Conservation (phyloP, 1,284 basidiomycete genomes). For the Trichosporon coremiiforme region DNA sequence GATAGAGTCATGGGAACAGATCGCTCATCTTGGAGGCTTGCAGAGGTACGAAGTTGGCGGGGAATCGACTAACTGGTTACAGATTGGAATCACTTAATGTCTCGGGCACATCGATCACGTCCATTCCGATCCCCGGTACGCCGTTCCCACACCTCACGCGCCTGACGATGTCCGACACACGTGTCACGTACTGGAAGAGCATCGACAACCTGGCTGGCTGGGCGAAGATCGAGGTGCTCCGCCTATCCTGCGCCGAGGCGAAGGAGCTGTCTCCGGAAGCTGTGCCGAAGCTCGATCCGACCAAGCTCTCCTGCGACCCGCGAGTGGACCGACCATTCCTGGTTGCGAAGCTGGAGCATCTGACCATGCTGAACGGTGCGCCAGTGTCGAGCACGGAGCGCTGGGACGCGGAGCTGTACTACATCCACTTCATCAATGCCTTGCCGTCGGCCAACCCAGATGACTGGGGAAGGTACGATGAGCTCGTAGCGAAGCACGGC, state of each 20-base stretch:
- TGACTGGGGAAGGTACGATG: conserved; percentile 41
- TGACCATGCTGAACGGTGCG: conserved; percentile 65
- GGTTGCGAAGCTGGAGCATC: conserved; percentile 70
- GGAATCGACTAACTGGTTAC: neutral
- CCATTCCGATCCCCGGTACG: conserved; percentile 58
- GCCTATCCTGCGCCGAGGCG: conserved; percentile 24
- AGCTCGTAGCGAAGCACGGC: conserved; percentile 36
- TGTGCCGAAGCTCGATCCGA: conserved; percentile 16
- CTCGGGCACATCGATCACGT: conserved; percentile 64
- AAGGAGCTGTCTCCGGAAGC: conserved; percentile 4
- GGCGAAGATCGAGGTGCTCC: conserved; percentile 29
- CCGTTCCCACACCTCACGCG: conserved; percentile 60
- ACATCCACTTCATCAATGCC: conserved; percentile 65
- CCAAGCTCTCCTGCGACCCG: conserved; percentile 27
- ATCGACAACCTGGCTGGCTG: conserved; percentile 66
- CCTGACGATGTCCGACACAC: conserved; percentile 59
- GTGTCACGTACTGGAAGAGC: conserved; percentile 65
- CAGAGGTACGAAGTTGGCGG: conserved; percentile 59
- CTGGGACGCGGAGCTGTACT: conserved; percentile 82
- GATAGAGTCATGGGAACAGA: conserved; percentile 65
- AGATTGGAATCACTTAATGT: conserved; percentile 67
- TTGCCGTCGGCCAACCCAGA: conserved; percentile 13
- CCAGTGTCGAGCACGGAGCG: conserved; percentile 63
- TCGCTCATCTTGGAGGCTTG: conserved; percentile 62
- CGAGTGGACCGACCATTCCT: conserved; percentile 60